These are phyloP conservation scores for Diplodia sapinea DNA, from an alignment of 2,329 filamentous ascomycete genomes.

Conservation along the genomic window DNA sequence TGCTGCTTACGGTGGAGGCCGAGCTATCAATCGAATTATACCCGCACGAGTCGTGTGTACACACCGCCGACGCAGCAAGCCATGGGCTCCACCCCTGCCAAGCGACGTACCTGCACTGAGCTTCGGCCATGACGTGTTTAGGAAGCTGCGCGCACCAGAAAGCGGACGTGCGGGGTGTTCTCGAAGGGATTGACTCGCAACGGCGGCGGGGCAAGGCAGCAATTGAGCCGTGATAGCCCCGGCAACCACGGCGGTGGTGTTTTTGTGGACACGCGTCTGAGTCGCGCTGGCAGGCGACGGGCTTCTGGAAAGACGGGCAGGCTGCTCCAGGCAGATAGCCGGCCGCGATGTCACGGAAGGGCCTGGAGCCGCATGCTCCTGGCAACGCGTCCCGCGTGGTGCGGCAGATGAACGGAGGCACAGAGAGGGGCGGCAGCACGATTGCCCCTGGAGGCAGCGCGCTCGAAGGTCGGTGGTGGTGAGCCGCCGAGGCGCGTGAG, in stretches of 20 bases:
- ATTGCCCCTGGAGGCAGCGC: neutral
- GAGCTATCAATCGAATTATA: conserved; percentile 22
- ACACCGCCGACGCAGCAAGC: conserved; percentile 21
- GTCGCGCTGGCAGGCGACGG: neutral
- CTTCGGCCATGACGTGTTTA: conserved; percentile 28
- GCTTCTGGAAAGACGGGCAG: conserved; percentile 10
- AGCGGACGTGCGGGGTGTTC: conserved; percentile 27
- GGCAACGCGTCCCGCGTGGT: neutral
- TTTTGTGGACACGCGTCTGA: conserved; percentile 9
- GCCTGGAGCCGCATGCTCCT: neutral
- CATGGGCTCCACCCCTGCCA: conserved; percentile 26
- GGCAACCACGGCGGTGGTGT: conserved; percentile 27
- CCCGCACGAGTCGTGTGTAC: conserved; percentile 15
- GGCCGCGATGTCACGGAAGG: neutral
- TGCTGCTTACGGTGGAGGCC: conserved; percentile 6
- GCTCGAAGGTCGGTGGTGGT: conserved; percentile 4
- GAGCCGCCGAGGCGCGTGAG: neutral
- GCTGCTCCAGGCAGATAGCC: neutral
- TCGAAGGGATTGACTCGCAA: conserved; percentile 20
- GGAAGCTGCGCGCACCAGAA: conserved; percentile 11
- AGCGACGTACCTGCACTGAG: conserved; percentile 25
- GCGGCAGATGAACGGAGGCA: neutral
- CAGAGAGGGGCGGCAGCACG: neutral
- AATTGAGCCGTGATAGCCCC: conserved; percentile 23
- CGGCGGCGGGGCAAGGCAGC: conserved; percentile 18